A percentile compares a stretch with the other conserved stretches of the same genome.
Conservation (phyloP, 2,329 filamentous ascomycete species). For the Verticillium albo-atrum region DNA sequence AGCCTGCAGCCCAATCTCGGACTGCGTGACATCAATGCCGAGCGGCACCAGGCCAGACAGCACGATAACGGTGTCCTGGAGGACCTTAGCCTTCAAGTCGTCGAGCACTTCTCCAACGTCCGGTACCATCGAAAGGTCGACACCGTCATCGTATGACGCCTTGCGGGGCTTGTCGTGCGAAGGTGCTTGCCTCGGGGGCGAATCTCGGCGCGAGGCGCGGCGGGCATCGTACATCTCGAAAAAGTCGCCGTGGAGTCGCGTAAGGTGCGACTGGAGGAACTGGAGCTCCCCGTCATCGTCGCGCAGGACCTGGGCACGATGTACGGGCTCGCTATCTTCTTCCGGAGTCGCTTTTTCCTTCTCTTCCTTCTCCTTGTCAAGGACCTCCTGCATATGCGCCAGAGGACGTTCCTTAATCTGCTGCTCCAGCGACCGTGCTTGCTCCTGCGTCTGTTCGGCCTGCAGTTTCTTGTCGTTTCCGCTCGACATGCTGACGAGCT, state of each 20-base stretch:
- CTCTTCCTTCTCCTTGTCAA: conserved; percentile 78
- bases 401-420: conserved; percentile 87
- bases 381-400: conserved; percentile 84
- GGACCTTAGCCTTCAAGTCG: conserved; percentile 69
- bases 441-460: conserved; percentile 74
- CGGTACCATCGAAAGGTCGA: conserved; percentile 58
- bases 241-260: conserved; percentile 71
- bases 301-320: conserved; percentile 72
- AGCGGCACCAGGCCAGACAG: conserved; percentile 88
- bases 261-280: conserved; percentile 71
- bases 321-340: conserved; percentile 24
- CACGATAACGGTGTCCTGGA: conserved; percentile 73
- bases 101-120: conserved; percentile 86
- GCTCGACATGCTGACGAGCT: conserved; percentile 71
- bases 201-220: conserved; percentile 27
- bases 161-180: conserved; percentile 7
- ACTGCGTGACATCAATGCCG: conserved; percentile 70
- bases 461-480: conserved; percentile 64
- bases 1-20: conserved; percentile 85
- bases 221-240: conserved; percentile 75
- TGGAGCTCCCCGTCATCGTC: conserved; percentile 84
- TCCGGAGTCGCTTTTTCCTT: conserved; percentile 45
- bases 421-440: conserved; percentile 81
- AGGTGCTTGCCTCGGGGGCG: conserved; percentile 18
- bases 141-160: conserved; percentile 31